Conservation (phyloP, 768 basidiomycete genomes). For the Harrya chromipes region DNA sequence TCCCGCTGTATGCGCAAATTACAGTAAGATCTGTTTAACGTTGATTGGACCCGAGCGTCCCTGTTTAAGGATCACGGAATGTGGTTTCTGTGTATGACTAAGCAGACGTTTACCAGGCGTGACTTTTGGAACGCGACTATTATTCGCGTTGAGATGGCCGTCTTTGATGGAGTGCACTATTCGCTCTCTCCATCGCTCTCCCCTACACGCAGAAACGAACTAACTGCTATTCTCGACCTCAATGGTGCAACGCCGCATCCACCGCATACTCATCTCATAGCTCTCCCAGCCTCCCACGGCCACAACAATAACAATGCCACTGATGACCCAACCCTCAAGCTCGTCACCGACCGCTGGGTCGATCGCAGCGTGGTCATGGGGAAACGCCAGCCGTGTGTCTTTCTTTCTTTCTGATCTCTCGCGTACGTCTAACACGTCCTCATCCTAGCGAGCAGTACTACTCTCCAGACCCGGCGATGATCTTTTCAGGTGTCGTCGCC, state of each 20-base stretch:
- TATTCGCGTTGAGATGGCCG: no score
- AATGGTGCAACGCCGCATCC: slow-evolving; percentile 51
- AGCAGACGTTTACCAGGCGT: no score
- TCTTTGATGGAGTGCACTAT: slow-evolving; percentile 34
- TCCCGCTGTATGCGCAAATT: no score
- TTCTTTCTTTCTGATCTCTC: slow-evolving; percentile 5
- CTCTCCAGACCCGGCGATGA: slow-evolving; percentile 71
- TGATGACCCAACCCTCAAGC: slow-evolving; percentile 36
- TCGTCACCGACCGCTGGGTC: slow-evolving; percentile 60
- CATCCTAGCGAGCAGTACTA: slow-evolving; percentile 52
- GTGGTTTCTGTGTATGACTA: no score
- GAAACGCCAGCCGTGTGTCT: slow-evolving; percentile 54
- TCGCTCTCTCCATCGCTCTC: slow-evolving; percentile 50
- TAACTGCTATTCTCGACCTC: slow-evolving; percentile 45
- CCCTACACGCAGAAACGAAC: slow-evolving; percentile 38
- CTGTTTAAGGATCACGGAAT: no score
- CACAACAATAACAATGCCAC: slow-evolving; percentile 29
- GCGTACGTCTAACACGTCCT: neutral
- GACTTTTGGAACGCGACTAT: no score
- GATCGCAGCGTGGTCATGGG: slow-evolving; percentile 60
- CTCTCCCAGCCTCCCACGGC: slow-evolving; percentile 30
- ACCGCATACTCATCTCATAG: slow-evolving; percentile 46
- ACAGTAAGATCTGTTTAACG: no score
- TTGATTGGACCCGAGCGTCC: no score
- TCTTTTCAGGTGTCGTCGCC: slow-evolving; percentile 82